Base-by-base conservation (phyloP, 345 rosid genomes). In the Hirschfeldia incana region DNA sequence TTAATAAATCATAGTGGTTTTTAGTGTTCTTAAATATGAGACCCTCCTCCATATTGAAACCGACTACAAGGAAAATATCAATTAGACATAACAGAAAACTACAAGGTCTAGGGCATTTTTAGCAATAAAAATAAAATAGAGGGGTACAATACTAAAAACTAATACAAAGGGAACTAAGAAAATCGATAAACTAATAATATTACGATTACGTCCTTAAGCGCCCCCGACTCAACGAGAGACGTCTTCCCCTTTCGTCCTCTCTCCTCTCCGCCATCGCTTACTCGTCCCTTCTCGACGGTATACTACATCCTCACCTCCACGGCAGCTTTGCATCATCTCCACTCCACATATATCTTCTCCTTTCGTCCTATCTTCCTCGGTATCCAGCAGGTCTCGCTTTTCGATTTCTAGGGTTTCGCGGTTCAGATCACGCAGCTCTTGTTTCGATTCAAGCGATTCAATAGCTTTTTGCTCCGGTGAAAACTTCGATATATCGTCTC, bases 201-300 rank as follows among this genome's bases (percentile, higher is more conserved):
- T 69, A 67, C 81, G 28, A 29, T 57, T 55, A 34, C 72, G 44
- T 37, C 44, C 44, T 37, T 37, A 37, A 37, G 44, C 44, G 8
- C 32, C 36, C 44, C 11, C 44, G 44, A 37, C 44, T 37, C 32
- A 4, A 2, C 75, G 62, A 77, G 74, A 13, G 32, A 36, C 59
- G 32, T 4, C 11, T 13, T 13, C 46, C 34, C 51, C 21, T 65
- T 27, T 33, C 5, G 36, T 33, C 36, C 6, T 64, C 13, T 64
- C 69, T 37, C 73, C 62, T 73, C 69, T 67, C 58, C 69, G 28
- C 37, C 78, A 13, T 51, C 7, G 46, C 33, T 65, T 11, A 34
- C 33, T 65, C 63, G 15, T 68, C 12, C 78, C 46, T 0, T 57
- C 27, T 6, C 21, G 21, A 21, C 21, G 21, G 21, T 21, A 21